A percentile compares a stretch with the other conserved stretches of the same genome.
Evolutionary conservation across 257 asterid species (phyloP).

Genomic region (Osmanthus fragrans): DNA sequence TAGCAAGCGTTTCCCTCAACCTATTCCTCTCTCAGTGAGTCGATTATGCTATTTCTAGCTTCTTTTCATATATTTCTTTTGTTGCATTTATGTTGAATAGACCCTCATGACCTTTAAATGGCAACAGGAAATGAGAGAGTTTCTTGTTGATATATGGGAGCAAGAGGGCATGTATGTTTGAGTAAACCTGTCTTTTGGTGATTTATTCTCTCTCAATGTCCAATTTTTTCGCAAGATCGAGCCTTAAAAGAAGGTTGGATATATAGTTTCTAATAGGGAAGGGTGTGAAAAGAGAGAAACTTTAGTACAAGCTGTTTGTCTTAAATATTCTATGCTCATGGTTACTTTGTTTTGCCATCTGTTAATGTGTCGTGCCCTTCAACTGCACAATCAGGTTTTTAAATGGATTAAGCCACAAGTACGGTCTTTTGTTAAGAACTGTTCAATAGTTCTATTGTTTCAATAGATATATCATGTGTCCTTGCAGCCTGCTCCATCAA

Average conservation of each 20-base stretch:
- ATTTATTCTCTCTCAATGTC: background rate
- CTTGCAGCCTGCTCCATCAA: no score
- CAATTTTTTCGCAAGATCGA: conserved; percentile 12
- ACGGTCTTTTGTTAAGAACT: background rate
- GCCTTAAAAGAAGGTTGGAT: conserved; percentile 5
- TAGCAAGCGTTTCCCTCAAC: no score
- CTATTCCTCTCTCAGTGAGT: no score
- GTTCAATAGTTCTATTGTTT: no score
- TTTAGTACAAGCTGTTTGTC: background rate
- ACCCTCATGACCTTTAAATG: conserved; percentile 2
- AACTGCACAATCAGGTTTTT: background rate
- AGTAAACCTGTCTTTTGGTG: conserved; percentile 1
- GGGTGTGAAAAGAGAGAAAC: background rate
- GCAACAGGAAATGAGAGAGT: conserved; percentile 73
- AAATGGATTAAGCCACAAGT: background rate
- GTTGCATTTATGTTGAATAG: background rate
- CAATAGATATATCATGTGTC: background rate
- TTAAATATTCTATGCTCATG: background rate
- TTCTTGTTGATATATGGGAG: conserved; percentile 79
- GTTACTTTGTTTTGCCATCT: background rate
- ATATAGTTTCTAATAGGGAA: no score
- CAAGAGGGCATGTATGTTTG: conserved; percentile 66
- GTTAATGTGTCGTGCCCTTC: background rate
- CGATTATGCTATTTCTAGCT: no score
- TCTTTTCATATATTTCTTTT: background rate